A percentile compares a stretch with the other conserved stretches of the same genome.
Conservation (phyloP, 1,284 basidiomycete species). For the Inonotus obliquus region DNA sequence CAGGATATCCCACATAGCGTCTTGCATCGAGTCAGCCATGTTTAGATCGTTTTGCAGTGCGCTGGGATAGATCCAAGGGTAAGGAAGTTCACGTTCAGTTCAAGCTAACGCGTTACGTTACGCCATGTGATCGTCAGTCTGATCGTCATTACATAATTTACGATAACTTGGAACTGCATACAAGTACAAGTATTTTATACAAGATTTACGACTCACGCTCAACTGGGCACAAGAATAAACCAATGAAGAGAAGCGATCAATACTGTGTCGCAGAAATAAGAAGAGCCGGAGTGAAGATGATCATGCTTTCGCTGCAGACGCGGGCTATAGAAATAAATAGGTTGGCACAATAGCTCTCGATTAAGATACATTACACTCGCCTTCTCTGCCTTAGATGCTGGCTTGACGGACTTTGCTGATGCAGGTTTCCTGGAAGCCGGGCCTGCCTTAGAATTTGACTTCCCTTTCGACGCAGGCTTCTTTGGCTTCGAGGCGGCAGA, state of each 20-base stretch:
- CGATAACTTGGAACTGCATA: too few species aligned
- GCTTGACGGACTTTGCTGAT: constrained; percentile 22
- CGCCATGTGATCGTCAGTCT: too few species aligned
- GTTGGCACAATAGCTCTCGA: not conserved
- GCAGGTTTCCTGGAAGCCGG: constrained; percentile 35
- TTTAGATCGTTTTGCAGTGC: constrained; percentile 24
- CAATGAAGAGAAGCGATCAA: too few species aligned
- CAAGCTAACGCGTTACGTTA: not conserved
- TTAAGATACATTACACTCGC: not conserved
- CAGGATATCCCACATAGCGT: constrained; percentile 19
- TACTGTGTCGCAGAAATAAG: too few species aligned
- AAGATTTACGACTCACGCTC: too few species aligned
- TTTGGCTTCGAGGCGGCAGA: constrained; percentile 26
- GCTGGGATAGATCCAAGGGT: too few species aligned
- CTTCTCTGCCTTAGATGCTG: constrained; percentile 24
- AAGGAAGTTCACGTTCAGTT: not conserved
- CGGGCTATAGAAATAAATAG: not conserved
- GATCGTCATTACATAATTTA: too few species aligned
- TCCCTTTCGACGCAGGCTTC: constrained; percentile 12
- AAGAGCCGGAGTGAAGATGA: not conserved
- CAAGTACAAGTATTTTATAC: too few species aligned
- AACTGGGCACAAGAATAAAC: too few species aligned
- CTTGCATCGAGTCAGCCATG: constrained; percentile 42
- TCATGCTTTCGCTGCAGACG: not conserved
- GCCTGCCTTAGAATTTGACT: constrained; percentile 21